Evolutionary conservation across 148 eudicot genomes (phyloP).

Genomic region (Rhododendron henanense): DNA sequence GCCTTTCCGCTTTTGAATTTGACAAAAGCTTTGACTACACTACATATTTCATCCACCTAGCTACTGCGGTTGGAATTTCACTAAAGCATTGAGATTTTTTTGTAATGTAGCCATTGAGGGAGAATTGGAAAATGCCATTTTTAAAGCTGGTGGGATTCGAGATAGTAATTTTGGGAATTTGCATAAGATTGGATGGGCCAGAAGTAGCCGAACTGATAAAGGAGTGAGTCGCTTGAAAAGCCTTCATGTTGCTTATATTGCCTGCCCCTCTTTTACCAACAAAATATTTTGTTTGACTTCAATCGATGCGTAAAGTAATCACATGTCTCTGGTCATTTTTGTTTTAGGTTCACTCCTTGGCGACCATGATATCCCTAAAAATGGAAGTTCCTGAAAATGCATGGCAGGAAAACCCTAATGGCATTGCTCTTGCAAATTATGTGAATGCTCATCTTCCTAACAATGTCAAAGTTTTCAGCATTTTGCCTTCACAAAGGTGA

Average conservation of each 20-base stretch:
- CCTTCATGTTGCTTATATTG: not conserved
- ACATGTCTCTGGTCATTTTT: slow-evolving; percentile 2
- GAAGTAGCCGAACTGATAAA: slow-evolving; percentile 94
- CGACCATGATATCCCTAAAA: slow-evolving; percentile 87
- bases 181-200: slow-evolving; percentile 77
- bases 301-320: not conserved
- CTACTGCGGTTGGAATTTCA: slow-evolving; percentile 13
- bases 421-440: slow-evolving; percentile 59
- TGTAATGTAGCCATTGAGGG: slow-evolving; percentile 73
- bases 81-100: slow-evolving; percentile 25
- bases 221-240: slow-evolving; percentile 52
- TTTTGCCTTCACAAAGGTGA: slow-evolving; percentile 80
- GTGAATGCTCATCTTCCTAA: slow-evolving; percentile 72
- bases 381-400: slow-evolving; percentile 85
- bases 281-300: not conserved
- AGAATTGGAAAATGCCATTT: slow-evolving; percentile 75
- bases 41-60: not conserved
- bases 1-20: not conserved
- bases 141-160: slow-evolving; percentile 78
- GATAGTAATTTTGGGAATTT: slow-evolving; percentile 80
- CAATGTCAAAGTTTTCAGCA: slow-evolving; percentile 72
- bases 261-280: not conserved
- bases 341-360: slow-evolving; percentile 78
- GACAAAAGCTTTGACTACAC: not conserved
- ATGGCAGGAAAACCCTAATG: slow-evolving; percentile 80